phyloP scores from a whole-genome alignment of 1,284 basidiomycete genomes.

The Flammula alnicola region DNA sequence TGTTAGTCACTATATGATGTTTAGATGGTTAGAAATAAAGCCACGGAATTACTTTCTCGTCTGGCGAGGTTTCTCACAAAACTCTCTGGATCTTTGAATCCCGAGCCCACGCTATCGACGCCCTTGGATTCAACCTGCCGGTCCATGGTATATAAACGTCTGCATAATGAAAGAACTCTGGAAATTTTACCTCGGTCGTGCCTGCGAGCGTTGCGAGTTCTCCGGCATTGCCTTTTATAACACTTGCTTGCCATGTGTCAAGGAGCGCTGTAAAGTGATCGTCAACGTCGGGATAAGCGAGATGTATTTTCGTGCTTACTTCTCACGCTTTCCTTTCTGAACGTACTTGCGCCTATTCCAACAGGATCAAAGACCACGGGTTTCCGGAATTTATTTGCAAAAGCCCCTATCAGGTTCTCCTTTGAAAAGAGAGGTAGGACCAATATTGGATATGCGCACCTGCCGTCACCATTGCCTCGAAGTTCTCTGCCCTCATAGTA shows the following conservation, averaged over 20 bases:
- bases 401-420: conserved; percentile 40
- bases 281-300: conserved; percentile 1
- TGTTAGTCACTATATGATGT: too few relatives aligned
- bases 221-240: conserved; percentile 95
- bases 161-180: background rate
- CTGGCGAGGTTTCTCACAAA: conserved; percentile 78
- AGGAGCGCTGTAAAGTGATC: conserved; percentile 62
- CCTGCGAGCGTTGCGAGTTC: conserved; percentile 84
- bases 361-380: conserved; percentile 95
- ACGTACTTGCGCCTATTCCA: conserved; percentile 85
- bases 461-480: conserved; percentile 83
- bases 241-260: conserved; percentile 85
- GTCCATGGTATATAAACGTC: background rate
- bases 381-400: conserved; percentile 75
- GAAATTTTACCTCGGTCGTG: conserved; percentile 64
- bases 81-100: conserved; percentile 74
- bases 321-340: conserved; percentile 64
- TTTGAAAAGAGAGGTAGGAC: background rate
- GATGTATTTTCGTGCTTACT: conserved; percentile 35
- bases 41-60: conserved; percentile 65
- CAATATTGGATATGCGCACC: conserved; percentile 44
- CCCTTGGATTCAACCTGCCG: conserved; percentile 77
- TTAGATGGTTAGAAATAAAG: background rate
- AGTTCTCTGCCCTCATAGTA: conserved; percentile 66
- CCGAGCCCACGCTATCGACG: conserved; percentile 83